Evolutionary conservation across 2,329 filamentous ascomycete genomes (phyloP).

Genomic region (Talaromyces funiculosus): DNA sequence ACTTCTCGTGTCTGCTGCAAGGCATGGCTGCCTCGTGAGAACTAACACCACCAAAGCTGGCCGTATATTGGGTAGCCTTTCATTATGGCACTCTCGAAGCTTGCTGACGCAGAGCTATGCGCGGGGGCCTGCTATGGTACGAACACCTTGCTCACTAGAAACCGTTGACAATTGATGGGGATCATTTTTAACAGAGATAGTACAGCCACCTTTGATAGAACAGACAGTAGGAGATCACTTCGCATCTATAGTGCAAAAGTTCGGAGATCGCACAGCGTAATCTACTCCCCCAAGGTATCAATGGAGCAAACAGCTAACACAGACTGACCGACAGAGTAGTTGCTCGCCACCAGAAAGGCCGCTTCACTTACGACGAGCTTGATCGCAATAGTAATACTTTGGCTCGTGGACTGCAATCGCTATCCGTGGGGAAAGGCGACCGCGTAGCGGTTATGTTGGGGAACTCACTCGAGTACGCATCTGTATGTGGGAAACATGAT

Average conservation of each 20-base stretch:
- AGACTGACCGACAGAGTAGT: constrained; percentile 43
- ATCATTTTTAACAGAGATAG: not conserved
- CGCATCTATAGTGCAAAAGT: constrained; percentile 35
- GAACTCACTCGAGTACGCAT: constrained; percentile 77
- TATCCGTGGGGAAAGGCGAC: constrained; percentile 75
- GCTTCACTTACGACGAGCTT: constrained; percentile 68
- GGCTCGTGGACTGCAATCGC: constrained; percentile 61
- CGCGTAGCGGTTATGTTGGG: constrained; percentile 81
- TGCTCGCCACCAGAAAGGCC: constrained; percentile 56
- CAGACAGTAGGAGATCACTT: constrained; percentile 46
- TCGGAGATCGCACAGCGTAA: constrained; percentile 49
- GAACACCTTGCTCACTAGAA: not conserved
- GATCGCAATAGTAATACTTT: constrained; percentile 71
- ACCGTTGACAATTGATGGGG: not conserved
- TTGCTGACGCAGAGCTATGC: constrained; percentile 27
- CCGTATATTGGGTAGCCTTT: not conserved
- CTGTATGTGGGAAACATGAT: constrained; percentile 43
- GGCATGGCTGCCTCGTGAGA: not conserved
- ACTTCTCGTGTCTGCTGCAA: not conserved
- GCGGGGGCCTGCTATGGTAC: constrained; percentile 27
- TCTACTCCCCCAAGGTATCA: constrained; percentile 19
- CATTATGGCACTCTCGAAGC: constrained; percentile 13
- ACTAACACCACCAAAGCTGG: not conserved
- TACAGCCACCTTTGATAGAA: constrained; percentile 42
- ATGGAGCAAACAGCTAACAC: not conserved